Base-by-base conservation (phyloP, 306 rosid species). In the Cotoneaster glaucophyllus region DNA sequence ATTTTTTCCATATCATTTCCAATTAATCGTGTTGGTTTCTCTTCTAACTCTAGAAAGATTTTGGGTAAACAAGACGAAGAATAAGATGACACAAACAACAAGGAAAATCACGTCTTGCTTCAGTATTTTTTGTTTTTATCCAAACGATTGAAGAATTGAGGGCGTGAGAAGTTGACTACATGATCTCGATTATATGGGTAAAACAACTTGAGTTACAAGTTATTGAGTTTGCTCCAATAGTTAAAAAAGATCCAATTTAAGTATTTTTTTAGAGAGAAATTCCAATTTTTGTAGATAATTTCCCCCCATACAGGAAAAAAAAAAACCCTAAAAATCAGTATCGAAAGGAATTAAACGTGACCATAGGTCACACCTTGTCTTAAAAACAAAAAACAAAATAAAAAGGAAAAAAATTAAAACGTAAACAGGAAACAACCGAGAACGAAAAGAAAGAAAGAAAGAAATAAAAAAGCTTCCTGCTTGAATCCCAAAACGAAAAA, bases 121-220 rank as follows among this genome's bases (percentile, higher is more conserved):
- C 53, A 1, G 15, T 2, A 7, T 37, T 37, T 37, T 0, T 7
- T 37, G 10, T 37, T 37, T 37, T 37, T 37, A 37, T 37, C 41
- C 0, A 37, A 37, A 37, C 9, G 0, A 7, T 7, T 7, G 9
- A 37, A 37, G 9, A 1, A 7, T 34, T 34, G 2, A 34, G 9
- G 0, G 39, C 0, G 0, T 0, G 9, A 6, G 39, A 34, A 34
- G 0, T 34, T 6, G 39, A 1, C 8, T 6, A 6, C 39, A 0
- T 34, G 8, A 34, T 34, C 2, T 34, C 2, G 39, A 1, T 1
- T 34, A 34, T 6, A 34, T 6, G 39, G 8, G 0, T 34, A 34
- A 34, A 6, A 34, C 8, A 6, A 0, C 1, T 48, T 5, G 8
- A 48, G 15, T 15, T 48, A 48, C 8, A 15, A 5, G 0, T 5